Base-by-base conservation (phyloP, 495 filamentous ascomycete genomes). In the Penicillium paxilli region DNA sequence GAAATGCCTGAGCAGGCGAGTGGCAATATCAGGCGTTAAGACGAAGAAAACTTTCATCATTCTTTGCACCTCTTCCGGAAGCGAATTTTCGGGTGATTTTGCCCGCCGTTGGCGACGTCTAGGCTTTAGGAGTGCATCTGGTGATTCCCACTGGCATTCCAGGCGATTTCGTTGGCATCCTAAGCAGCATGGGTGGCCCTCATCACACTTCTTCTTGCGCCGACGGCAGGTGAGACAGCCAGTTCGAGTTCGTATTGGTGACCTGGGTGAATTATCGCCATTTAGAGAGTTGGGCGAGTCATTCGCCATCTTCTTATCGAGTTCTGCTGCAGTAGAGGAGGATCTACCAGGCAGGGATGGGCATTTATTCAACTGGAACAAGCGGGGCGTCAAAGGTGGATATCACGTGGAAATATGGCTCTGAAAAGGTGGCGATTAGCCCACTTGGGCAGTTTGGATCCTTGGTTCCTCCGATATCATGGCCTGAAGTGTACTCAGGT, bases 141-240 rank as follows among this genome's bases (percentile, higher is more conserved):
- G 41, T 5, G 47, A 35, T 8, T 51, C 45, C 62, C 62, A 65
- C 24, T 52, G 24, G 46, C 63, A 65, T 74, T 65, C 0, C 64
- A 79, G 21, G 70, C 75, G 52, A 64, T 74, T 54, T 59, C 72
- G 17, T 61, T 74, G n/a, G 70, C 80, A 32, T 19, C 55, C 4
- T 22, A 22, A 14, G n/a, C 47, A 50, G 11, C 38, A 33, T 16
- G 47, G 47, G 5, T n/a, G 30, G 19, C 10, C 9, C 19, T 50
- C 47, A 35, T 50, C 47, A 16, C 47, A 50, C 33, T 50, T 50
- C 21, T 50, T 50, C 37, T 41, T 50, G 32, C 47, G 47, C 4
- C 33, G 47, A 10, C 47, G 47, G 47, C 33, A 50, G 6, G 47
- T 50, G 12, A 50, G 37, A 23, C 47, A 50, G 4, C 47, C 47